These are phyloP conservation scores for Hapsidospora chrysogenum DNA, from an alignment of 495 filamentous ascomycete genomes.

Conservation along the genomic window DNA sequence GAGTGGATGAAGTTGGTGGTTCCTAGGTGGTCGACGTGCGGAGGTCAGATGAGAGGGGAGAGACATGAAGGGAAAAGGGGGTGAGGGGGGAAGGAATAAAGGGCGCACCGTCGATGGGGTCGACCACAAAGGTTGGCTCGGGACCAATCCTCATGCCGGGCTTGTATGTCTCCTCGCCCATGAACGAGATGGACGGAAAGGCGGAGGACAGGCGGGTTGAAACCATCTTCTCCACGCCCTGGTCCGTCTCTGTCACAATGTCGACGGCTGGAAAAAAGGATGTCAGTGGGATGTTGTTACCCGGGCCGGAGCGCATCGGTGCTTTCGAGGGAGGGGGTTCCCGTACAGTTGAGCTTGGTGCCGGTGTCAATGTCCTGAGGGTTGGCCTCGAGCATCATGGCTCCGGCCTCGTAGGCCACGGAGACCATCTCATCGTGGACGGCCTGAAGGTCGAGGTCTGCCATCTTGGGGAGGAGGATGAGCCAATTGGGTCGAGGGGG, in stretches of 20 bases:
- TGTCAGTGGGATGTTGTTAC: too few species aligned
- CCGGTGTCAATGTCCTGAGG: conserved; percentile 44
- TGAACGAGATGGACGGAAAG: conserved; percentile 57
- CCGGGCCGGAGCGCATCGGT: too few species aligned
- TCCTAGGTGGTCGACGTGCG: not conserved
- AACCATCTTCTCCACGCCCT: conserved; percentile 64
- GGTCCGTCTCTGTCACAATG: conserved; percentile 77
- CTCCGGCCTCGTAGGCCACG: conserved; percentile 62
- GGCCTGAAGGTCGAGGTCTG: conserved; percentile 49
- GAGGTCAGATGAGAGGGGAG: too few species aligned
- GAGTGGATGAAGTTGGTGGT: conserved; percentile 79
- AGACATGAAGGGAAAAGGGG: too few species aligned
- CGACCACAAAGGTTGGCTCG: conserved; percentile 69
- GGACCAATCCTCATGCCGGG: conserved; percentile 44
- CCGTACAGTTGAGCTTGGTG: conserved; percentile 73
- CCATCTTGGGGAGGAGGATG: conserved; percentile 14
- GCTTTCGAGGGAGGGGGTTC: conserved; percentile 4
- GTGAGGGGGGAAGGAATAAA: not conserved
- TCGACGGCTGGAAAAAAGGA: conserved; percentile 43
- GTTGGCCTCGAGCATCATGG: conserved; percentile 63
- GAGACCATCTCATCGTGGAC: conserved; percentile 65
- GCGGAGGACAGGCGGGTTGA: conserved; percentile 39
- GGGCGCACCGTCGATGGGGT: conserved; percentile 61
- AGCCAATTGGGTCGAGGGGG: not conserved
- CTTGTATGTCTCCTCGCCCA: conserved; percentile 76